These are phyloP conservation scores for Trichaptum fuscoviolaceum DNA, from an alignment of 768 basidiomycete genomes.

Conservation along the genomic window DNA sequence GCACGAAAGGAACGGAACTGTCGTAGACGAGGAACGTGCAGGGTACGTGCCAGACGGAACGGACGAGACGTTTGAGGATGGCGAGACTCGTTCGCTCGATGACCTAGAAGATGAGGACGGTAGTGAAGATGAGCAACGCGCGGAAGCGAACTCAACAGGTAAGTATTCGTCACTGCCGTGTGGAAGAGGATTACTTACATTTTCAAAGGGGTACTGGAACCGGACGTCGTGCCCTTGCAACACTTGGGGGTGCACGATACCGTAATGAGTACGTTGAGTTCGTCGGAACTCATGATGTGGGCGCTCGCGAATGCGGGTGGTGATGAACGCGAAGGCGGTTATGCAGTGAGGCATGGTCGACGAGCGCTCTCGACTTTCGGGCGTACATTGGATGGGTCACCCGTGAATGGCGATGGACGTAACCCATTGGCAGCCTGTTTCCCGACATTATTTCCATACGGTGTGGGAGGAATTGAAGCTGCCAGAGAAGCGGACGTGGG, in stretches of 20 bases:
- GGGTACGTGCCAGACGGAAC: slow-evolving; percentile 24
- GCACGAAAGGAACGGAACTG: slow-evolving; percentile 13
- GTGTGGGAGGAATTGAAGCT: slow-evolving; percentile 28
- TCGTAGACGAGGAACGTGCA: slow-evolving; percentile 22
- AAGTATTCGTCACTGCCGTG: no score
- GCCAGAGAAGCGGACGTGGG: not conserved
- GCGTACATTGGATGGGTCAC: slow-evolving; percentile 19
- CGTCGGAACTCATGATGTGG: slow-evolving; percentile 22
- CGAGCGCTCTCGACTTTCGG: slow-evolving; percentile 19
- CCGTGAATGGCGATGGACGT: not conserved
- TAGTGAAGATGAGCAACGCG: no score
- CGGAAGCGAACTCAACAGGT: no score
- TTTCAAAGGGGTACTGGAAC: slow-evolving; percentile 8
- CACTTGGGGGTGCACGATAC: slow-evolving; percentile 22
- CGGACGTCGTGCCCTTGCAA: slow-evolving; percentile 25
- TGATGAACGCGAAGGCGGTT: slow-evolving; percentile 19
- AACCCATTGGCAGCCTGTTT: slow-evolving; percentile 17
- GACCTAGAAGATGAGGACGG: no score
- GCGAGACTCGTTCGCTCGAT: no score
- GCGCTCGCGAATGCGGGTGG: slow-evolving; percentile 22
- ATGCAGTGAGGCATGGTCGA: slow-evolving; percentile 20
- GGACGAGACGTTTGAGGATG: slow-evolving; percentile 10
- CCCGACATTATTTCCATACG: slow-evolving; percentile 32
- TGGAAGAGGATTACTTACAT: no score
- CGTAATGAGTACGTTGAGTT: slow-evolving; percentile 20